phyloP scores from a whole-genome alignment of 2,329 filamentous ascomycete species.

The Stagonosporopsis rhizophila region DNA sequence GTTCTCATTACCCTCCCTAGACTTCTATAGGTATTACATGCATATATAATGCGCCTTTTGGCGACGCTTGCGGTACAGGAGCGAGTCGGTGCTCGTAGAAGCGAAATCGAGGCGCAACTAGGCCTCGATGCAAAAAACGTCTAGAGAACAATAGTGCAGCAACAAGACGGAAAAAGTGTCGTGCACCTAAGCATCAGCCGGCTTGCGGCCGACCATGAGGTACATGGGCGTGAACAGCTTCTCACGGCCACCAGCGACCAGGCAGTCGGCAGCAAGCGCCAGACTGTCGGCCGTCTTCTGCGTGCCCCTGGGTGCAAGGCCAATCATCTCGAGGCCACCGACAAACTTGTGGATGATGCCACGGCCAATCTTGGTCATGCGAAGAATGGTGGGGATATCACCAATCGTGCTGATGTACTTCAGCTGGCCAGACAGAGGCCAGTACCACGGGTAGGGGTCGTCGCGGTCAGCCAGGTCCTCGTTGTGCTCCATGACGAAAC shows the following conservation, averaged over 20 bases:
- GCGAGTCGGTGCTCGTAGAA: slow-evolving; percentile 23
- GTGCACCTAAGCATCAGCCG: slow-evolving; percentile 50
- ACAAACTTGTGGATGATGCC: slow-evolving; percentile 77
- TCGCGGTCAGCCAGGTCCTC: slow-evolving; percentile 84
- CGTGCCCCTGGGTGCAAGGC: slow-evolving; percentile 80
- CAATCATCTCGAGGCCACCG: slow-evolving; percentile 75
- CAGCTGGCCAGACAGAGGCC: slow-evolving; percentile 84
- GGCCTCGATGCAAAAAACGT: slow-evolving; percentile 25
- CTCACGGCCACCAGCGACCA: slow-evolving; percentile 85
- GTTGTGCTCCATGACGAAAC: slow-evolving; percentile 81
- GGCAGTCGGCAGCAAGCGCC: slow-evolving; percentile 78
- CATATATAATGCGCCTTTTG: slow-evolving; percentile 30
- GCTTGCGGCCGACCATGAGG: slow-evolving; percentile 92
- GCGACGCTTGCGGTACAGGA: slow-evolving; percentile 25
- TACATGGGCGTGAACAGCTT: slow-evolving; percentile 99
- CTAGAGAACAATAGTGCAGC: slow-evolving; percentile 27
- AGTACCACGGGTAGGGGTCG: slow-evolving; percentile 89
- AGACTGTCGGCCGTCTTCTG: slow-evolving; percentile 95
- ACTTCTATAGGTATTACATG: slow-evolving; percentile 36
- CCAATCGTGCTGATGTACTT: slow-evolving; percentile 80
- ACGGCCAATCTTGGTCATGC: slow-evolving; percentile 88
- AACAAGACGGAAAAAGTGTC: slow-evolving; percentile 11
- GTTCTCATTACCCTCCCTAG: slow-evolving; percentile 33
- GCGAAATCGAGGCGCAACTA: slow-evolving; percentile 21
- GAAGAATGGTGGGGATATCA: slow-evolving; percentile 82